A percentile compares a stretch with the other conserved stretches of the same genome.
Evolutionary conservation across 768 basidiomycete species (phyloP).

Genomic region (Heimioporus sp.): DNA sequence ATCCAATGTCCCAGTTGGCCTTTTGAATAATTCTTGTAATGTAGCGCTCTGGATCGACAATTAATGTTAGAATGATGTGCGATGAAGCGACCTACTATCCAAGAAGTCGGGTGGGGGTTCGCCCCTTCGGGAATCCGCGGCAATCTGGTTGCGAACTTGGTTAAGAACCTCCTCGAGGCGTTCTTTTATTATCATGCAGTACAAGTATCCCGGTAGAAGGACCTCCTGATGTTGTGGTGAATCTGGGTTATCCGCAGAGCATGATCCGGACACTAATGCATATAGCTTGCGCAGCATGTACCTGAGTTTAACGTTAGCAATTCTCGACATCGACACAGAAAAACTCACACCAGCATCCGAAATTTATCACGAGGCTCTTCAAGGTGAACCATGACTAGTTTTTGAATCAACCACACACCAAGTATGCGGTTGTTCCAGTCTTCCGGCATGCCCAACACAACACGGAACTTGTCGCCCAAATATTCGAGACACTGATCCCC

Average conservation of each 20-base stretch:
- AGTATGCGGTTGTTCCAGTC: conserved; percentile 86
- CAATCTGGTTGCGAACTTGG: conserved; percentile 66
- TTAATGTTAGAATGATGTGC: conserved; percentile 4
- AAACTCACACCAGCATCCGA: conserved; percentile 77
- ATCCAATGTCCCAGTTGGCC: conserved; percentile 90
- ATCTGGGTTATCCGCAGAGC: conserved; percentile 95
- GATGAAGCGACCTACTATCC: conserved; percentile 58
- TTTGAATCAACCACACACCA: conserved; percentile 80
- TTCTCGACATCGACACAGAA: neutral
- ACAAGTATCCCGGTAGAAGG: conserved; percentile 86
- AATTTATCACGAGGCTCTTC: conserved; percentile 90
- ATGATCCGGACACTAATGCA: conserved; percentile 83
- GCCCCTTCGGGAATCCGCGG: conserved; percentile 71
- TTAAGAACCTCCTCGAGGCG: conserved; percentile 87
- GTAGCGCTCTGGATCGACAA: conserved; percentile 61
- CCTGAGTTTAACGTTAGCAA: conserved; percentile 40
- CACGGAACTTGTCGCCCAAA: conserved; percentile 93
- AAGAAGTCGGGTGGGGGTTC: conserved; percentile 79
- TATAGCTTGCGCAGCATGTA: conserved; percentile 98
- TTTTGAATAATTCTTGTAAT: conserved; percentile 70
- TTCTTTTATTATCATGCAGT: conserved; percentile 98
- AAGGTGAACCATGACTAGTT: conserved; percentile 88
- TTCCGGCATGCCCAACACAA: conserved; percentile 87
- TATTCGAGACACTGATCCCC: conserved; percentile 92
- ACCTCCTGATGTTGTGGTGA: conserved; percentile 99